Conservation (phyloP, 257 asterid genomes). For the Catharanthus roseus region DNA sequence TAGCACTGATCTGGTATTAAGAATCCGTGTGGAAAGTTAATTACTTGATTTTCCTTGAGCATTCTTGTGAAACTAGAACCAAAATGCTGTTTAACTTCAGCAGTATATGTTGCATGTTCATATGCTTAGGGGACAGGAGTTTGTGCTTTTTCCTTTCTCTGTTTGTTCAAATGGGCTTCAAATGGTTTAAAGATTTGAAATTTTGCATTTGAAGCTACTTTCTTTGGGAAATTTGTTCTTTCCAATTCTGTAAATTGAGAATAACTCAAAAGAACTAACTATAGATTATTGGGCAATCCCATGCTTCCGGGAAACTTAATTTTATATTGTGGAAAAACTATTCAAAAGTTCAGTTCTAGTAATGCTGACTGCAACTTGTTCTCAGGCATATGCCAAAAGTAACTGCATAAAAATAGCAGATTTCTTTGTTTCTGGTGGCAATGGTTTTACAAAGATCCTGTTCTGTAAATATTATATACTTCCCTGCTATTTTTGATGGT, state of each 20-base stretch:
- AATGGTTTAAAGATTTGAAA: neutral
- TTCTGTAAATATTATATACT: neutral
- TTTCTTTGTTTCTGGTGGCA: neutral
- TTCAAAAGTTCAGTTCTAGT: neutral
- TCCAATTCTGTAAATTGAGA: neutral
- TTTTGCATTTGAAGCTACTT: neutral
- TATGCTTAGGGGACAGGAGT: neutral
- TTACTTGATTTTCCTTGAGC: neutral
- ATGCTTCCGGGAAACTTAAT: neutral
- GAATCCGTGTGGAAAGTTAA: neutral
- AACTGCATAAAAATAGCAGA: neutral
- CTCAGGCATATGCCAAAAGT: neutral
- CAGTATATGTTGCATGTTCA: neutral
- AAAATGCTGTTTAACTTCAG: neutral
- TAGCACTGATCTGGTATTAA: neutral
- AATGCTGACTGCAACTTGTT: neutral
- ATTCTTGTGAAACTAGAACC: neutral
- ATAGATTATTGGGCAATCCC: neutral
- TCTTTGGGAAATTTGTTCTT: neutral
- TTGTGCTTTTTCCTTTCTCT: neutral
- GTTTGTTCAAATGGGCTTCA: too few relatives aligned
- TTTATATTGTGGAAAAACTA: too few relatives aligned
- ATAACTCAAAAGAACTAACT: neutral
- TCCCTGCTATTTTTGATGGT: slow-evolving; percentile 7
- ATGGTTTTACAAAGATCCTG: neutral